Base-by-base conservation (phyloP, 2,329 filamentous ascomycete species). In the Lecanicillium sp. region DNA sequence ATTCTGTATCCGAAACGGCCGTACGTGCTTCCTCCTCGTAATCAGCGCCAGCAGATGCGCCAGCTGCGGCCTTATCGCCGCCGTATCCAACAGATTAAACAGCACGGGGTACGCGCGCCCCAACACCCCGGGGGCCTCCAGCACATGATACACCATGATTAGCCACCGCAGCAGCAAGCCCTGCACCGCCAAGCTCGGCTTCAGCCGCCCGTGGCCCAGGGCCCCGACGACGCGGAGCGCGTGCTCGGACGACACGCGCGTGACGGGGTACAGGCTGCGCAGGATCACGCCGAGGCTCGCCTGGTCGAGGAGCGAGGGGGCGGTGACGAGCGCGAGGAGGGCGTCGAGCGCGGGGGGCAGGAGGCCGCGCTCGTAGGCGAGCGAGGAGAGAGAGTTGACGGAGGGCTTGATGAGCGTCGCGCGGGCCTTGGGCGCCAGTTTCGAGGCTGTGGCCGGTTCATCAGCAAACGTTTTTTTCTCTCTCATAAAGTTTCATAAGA, bases 51-150 rank as follows among this genome's bases (percentile, higher is more conserved):
- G 72, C 29, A 95, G 65, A 66, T 94, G 87, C 59, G 87, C 90
- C 42, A 93, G 62, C 52, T 77, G 72, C 10, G 78, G 70, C 49
- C 86, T 77, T 51, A 90, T 78, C 50, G 81, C 85, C 43, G 87
- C 84, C 58, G 87, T 91, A 59, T 94, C 87, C 5, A 95, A 74
- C 54, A 91, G 71, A 54, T 87, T 87, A 62, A 95, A 95, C 4
- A 95, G 65, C 15, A 91, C 78, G 0, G 81, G 74, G 58, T 94
- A 95, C 2, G 85, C 70, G 52, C 81, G 82, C 5, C 82, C 82
- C 41, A 95, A 65, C 8, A 83, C 68, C 6, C 68, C 70, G 38
- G 77, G 74, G 33, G 81, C 77, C 46, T 87, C 80, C 17, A 93
- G 65, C 38, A 84, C 69, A 56, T 89, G 84, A 59, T 90, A 83